These are phyloP conservation scores for Cystofilobasidium capitatum DNA, from an alignment of 768 basidiomycete genomes.

Conservation along the genomic window DNA sequence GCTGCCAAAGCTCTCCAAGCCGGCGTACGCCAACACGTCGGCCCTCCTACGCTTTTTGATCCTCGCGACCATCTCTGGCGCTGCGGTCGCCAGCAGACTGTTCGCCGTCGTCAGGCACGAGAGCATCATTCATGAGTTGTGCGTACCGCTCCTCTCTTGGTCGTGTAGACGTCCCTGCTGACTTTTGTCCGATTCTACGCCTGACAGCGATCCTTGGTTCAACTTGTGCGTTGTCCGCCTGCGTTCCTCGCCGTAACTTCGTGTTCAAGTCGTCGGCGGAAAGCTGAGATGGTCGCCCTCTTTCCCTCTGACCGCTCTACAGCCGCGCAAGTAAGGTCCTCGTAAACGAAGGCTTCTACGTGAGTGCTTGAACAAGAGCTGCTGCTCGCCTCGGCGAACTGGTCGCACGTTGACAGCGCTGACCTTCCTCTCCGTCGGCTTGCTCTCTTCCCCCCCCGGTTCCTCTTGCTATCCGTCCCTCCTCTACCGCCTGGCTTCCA, in stretches of 20 bases:
- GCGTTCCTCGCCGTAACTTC: no score
- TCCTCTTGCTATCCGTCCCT: not conserved
- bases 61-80: slow-evolving; percentile 79
- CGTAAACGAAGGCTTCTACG: slow-evolving; percentile 89
- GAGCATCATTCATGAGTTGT: slow-evolving; percentile 99
- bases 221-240: slow-evolving; percentile 65
- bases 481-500: not conserved
- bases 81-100: slow-evolving; percentile 87
- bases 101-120: slow-evolving; percentile 98
- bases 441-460: not conserved
- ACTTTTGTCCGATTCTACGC: not conserved
- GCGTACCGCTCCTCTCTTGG: slow-evolving; percentile 38
- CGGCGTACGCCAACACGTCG: slow-evolving; percentile 73
- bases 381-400: not conserved
- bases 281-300: not conserved
- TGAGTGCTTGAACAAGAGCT: no score
- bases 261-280: no score
- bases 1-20: slow-evolving; percentile 34
- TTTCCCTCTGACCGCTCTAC: slow-evolving; percentile 10
- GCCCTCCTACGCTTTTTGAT: slow-evolving; percentile 85
- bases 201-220: slow-evolving; percentile 87
- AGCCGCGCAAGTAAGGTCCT: slow-evolving; percentile 90
- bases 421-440: not conserved
- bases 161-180: slow-evolving; percentile 16
- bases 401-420: not conserved